Evolutionary conservation across 495 filamentous ascomycete genomes (phyloP).

Genomic region (Cryomyces minteri): DNA sequence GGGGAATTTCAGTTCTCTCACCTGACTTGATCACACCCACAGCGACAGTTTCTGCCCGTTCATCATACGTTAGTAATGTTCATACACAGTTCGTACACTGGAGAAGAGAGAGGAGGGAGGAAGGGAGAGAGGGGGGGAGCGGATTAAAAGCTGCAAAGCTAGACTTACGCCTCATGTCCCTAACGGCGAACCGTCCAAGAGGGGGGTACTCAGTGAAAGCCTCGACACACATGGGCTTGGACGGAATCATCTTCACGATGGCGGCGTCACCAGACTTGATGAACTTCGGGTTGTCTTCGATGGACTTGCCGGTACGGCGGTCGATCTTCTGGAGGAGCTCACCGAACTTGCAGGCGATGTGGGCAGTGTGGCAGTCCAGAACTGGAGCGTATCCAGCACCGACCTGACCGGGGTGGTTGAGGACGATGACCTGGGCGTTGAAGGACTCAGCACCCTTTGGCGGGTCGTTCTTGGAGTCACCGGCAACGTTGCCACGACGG

Average conservation of each 20-base stretch:
- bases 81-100: too few species aligned
- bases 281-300: conserved; percentile 85
- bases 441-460: conserved; percentile 75
- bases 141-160: too few species aligned
- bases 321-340: conserved; percentile 99
- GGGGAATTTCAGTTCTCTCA: too few species aligned
- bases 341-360: conserved; percentile 99
- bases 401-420: conserved; percentile 99
- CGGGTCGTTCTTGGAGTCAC: conserved; percentile 99
- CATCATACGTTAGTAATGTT: conserved; percentile 13
- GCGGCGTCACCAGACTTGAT: conserved; percentile 99
- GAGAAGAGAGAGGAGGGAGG: conserved; percentile 40
- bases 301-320: conserved; percentile 97
- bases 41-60: conserved; percentile 53
- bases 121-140: conserved; percentile 9
- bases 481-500: conserved; percentile 98
- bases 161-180: conserved; percentile 9
- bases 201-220: conserved; percentile 98
- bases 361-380: conserved; percentile 98
- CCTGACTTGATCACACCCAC: conserved; percentile 85
- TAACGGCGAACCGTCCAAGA: conserved; percentile 59
- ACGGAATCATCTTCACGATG: conserved; percentile 99
- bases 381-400: conserved; percentile 98
- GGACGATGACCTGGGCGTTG: conserved; percentile 99
- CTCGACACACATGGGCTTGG: conserved; percentile 99